Conservation (phyloP, 495 filamentous ascomycete genomes). For the Letharia lupina region DNA sequence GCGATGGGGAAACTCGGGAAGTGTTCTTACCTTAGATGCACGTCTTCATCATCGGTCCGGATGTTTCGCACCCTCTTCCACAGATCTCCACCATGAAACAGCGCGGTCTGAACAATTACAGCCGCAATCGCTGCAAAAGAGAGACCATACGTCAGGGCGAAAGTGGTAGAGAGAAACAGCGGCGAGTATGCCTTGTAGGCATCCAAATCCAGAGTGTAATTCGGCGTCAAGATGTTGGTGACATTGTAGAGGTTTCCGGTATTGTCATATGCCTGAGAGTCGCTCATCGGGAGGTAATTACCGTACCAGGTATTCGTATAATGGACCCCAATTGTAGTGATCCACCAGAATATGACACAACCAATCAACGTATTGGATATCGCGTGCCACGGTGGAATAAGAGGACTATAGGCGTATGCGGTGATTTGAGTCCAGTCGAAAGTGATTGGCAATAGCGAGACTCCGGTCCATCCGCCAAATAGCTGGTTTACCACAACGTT, state of each 20-base stretch:
- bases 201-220: constrained; percentile 45
- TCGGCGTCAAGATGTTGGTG: constrained; percentile 42
- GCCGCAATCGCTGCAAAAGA: constrained; percentile 52
- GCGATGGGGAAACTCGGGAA: neutral
- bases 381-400: constrained; percentile 62
- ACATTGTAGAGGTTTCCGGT: constrained; percentile 45
- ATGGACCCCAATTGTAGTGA: constrained; percentile 45
- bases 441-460: constrained; percentile 54
- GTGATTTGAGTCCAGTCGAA: constrained; percentile 65
- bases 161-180: constrained; percentile 52
- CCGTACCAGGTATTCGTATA: constrained; percentile 44
- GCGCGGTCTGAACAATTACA: constrained; percentile 44
- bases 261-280: constrained; percentile 51
- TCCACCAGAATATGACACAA: constrained; percentile 45
- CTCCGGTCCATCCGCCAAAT: constrained; percentile 52
- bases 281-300: constrained; percentile 48
- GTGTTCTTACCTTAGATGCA: constrained; percentile 39
- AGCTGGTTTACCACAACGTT: constrained; percentile 47
- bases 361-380: constrained; percentile 51
- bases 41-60: constrained; percentile 52
- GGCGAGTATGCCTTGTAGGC: constrained; percentile 53
- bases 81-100: constrained; percentile 50
- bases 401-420: constrained; percentile 55
- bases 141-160: constrained; percentile 50
- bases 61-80: constrained; percentile 41